Evolutionary conservation across 2,329 filamentous ascomycete genomes (phyloP).

Genomic region (Calonectria pseudoreteaudii): DNA sequence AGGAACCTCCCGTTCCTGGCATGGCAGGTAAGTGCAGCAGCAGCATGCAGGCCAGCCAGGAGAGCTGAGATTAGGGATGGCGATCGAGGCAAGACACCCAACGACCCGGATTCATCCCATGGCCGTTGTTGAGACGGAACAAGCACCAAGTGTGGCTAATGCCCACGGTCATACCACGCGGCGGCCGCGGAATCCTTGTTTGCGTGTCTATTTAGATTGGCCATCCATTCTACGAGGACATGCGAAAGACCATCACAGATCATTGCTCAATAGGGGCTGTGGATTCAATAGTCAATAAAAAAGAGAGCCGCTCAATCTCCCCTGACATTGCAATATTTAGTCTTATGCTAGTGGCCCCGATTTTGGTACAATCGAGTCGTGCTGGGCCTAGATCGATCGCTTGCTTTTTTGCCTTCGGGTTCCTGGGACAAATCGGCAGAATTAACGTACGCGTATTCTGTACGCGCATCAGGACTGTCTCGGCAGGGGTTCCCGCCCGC

Average conservation of each 20-base stretch:
- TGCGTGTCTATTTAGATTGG: no score
- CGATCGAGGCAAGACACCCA: not conserved
- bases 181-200: not conserved
- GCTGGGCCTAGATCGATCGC: not conserved
- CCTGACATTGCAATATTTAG: not conserved
- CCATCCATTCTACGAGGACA: not conserved
- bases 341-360: not conserved
- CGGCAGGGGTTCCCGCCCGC: not conserved
- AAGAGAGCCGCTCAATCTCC: not conserved
- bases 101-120: not conserved
- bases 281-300: slow-evolving; percentile 6
- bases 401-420: slow-evolving; percentile 5
- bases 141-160: not conserved
- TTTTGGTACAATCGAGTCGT: not conserved
- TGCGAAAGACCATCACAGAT: not conserved
- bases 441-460: slow-evolving; percentile 10
- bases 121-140: not conserved
- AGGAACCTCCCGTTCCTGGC: not conserved
- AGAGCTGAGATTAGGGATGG: not conserved
- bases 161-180: not conserved
- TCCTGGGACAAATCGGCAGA: not conserved
- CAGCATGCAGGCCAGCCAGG: not conserved
- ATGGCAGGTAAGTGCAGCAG: not conserved
- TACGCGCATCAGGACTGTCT: slow-evolving; percentile 9
- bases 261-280: not conserved